A percentile compares a stretch with the other conserved stretches of the same genome.
These are phyloP conservation scores for Mycena vulgaris DNA, from an alignment of 768 basidiomycete species.

Conservation along the genomic window DNA sequence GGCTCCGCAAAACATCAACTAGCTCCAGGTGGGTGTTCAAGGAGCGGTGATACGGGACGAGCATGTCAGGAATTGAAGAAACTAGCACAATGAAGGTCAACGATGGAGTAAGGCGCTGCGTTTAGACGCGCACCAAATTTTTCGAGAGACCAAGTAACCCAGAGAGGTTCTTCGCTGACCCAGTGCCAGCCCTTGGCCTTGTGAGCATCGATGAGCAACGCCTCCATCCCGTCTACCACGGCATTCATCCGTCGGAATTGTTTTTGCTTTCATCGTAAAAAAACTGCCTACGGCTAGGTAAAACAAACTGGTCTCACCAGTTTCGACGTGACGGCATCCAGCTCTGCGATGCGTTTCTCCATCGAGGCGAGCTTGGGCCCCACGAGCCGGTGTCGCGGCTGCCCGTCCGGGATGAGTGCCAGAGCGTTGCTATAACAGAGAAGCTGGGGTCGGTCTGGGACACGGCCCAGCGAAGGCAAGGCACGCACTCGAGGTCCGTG, in stretches of 20 bases:
- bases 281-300: neutral
- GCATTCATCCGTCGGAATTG: constrained; percentile 77
- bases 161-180: constrained; percentile 80
- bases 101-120: neutral
- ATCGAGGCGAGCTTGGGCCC: constrained; percentile 76
- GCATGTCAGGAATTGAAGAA: constrained; percentile 20
- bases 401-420: constrained; percentile 66
- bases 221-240: constrained; percentile 76
- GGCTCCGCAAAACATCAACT: constrained; percentile 69
- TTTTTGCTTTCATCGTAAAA: constrained; percentile 66
- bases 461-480: constrained; percentile 1
- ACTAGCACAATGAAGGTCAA: constrained; percentile 8
- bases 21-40: constrained; percentile 39
- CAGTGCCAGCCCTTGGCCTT: constrained; percentile 81
- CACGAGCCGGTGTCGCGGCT: constrained; percentile 73
- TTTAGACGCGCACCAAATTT: constrained; percentile 73
- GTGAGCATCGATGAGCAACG: constrained; percentile 76
- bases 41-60: constrained; percentile 49
- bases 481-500: constrained; percentile 87
- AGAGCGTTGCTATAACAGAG: constrained; percentile 75
- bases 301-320: constrained; percentile 66
- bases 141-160: constrained; percentile 87
- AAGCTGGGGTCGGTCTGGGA: constrained; percentile 26
- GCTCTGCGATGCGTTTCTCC: constrained; percentile 73
- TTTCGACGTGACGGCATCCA: constrained; percentile 72